Evolutionary conservation across 1,284 basidiomycete genomes (phyloP), one percentile per base, ranked within the genome.

Genomic region (Sporisorium scitamineum): DNA sequence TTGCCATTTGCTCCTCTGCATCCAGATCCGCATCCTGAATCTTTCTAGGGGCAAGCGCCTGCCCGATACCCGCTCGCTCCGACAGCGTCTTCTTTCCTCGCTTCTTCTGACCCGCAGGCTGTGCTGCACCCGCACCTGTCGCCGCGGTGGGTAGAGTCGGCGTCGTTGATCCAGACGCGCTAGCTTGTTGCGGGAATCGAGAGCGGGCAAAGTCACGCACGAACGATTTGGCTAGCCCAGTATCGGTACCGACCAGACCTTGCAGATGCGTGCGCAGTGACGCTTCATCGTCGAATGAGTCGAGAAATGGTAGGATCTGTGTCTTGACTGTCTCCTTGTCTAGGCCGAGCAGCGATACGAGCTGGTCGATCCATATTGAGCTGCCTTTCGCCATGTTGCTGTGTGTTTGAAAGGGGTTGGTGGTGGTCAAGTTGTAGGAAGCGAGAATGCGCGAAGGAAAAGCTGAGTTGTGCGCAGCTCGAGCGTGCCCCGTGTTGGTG

Each of bases 251-350:
- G 6, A 77, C 61, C 16, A 77, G 57, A 7, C 67, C 74, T 51
- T 77, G 52, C 18, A 77, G 57, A 29, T 77, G 74, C 2, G 70
- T 61, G 3, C 60, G 59, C 4, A 77, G 63, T 5, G 66, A 60
- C 0, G 45, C 42, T 41, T 65, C 60, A 27, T 61, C 52, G 47
- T 73, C 74, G 45, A 73, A 73, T n/a, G 74, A 72, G 42, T 73
- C 70, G 58, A 77, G 74, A 37, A 73, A 77, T 7, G 74, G 74
- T 0, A 77, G n/a, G 32, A 73, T 66, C 58, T 77, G 74, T 11
- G 66, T 55, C n/a, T 50, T 54, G 42, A 73, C 58, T 1, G 74
- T 70, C 47, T 77, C 74, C 32, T 60, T 77, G 42, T 77, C 74
- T 2, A 76, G 52, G 1, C 69, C 73, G 16, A 76, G 55, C 31